Conservation (phyloP, 2,329 filamentous ascomycete species). For the Pseudogymnoascus sp. region DNA sequence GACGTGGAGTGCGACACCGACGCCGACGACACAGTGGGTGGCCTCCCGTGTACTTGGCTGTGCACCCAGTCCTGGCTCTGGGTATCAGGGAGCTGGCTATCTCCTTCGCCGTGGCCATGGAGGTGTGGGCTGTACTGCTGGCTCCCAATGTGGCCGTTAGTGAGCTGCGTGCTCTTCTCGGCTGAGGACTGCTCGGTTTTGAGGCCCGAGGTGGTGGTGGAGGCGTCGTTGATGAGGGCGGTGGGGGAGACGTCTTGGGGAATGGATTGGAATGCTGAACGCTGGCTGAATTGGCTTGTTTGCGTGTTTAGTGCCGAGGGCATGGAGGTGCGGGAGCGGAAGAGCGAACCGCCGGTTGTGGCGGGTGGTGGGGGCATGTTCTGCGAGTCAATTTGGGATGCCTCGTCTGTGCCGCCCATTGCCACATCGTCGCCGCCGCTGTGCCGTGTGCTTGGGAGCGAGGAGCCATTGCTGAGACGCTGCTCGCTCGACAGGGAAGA, state of each 20-base stretch:
- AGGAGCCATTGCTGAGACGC: constrained; percentile 48
- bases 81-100: constrained; percentile 46
- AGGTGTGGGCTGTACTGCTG: constrained; percentile 18
- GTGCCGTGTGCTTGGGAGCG: constrained; percentile 30
- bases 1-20: not conserved
- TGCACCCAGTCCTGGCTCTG: constrained; percentile 15
- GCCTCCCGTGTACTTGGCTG: not conserved
- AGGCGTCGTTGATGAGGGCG: constrained; percentile 71
- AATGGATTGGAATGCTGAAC: constrained; percentile 50
- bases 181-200: constrained; percentile 67
- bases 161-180: constrained; percentile 62
- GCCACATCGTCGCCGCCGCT: constrained; percentile 43
- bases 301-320: constrained; percentile 42
- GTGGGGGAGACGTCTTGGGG: constrained; percentile 52
- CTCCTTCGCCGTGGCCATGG: constrained; percentile 24
- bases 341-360: constrained; percentile 23
- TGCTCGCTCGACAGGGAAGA: constrained; percentile 23
- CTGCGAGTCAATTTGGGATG: constrained; percentile 2
- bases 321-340: not conserved
- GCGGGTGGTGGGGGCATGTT: constrained; percentile 25
- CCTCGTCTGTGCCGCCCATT: constrained; percentile 51
- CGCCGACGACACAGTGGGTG: not conserved
- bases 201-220: constrained; percentile 77
- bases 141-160: constrained; percentile 49
- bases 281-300: constrained; percentile 46